Base-by-base conservation (phyloP, 352 stramenopile genomes). In the Phytophthora pinifolia region DNA sequence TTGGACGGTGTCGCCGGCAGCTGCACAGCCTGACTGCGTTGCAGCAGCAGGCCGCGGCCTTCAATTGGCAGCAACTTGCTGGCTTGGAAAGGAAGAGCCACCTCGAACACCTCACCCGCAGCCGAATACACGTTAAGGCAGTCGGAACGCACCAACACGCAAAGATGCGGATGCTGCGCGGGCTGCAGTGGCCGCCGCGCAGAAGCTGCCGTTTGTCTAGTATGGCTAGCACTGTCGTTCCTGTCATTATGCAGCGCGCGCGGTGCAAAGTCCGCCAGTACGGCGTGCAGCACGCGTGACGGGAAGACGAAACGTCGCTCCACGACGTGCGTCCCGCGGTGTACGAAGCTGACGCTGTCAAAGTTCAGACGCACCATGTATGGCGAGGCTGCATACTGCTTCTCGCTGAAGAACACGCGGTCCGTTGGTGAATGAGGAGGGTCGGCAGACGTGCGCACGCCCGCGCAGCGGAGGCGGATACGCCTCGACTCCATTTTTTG, bases 21-120 rank as follows among this genome's bases (percentile, higher is more conserved):
- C 20, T 69, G 54, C 2, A 60, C 49, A 2, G 70, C 57, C 5
- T 70, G 63, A 44, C 72, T 87, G 25, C 83, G 67, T 43, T 94
- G 78, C n/a, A 94, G 17, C 1, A 94, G 43, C 20, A 94, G 27
- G 0, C 83, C 81, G 3, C 54, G 41, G 0, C 51, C 56, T 15
- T 67, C 54, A 25, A 88, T 66, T 3, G 81, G 64, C 20, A 86
- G 70, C 4, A 94, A 54, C 6, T 59, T 65, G 45, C 75, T 84
- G 14, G 81, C 77, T 34, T 89, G 79, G 65, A 92, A 94, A 1
- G 83, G 81, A 25, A 94, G 57, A 22, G 83, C 56, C 15, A 86
- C 77, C 35, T 94, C 83, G 39, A 83, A 89, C 42, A 86, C 70
- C 32, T 90, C 79, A 1, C 83, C 83, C 6, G 64, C 59, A 15